Evolutionary conservation across 257 asterid species (phyloP), one percentile per base, ranked within the genome.

Genomic region (Primulina huaijiensis): DNA sequence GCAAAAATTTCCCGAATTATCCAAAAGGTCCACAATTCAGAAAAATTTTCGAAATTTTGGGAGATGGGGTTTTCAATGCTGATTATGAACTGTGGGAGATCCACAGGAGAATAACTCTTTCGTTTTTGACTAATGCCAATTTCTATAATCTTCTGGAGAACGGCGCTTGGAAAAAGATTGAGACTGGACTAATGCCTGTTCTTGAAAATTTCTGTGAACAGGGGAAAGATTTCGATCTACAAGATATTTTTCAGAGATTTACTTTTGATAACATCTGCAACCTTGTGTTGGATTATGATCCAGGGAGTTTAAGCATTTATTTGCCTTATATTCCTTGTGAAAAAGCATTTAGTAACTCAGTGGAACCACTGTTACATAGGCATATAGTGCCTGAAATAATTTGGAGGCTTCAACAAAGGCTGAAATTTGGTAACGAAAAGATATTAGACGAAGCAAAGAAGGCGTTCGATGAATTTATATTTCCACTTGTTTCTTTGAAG

Each of bases 41-140:
- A 31, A 74, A 80, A 61, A 78, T 82, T 7, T 84, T 82, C 64
- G 82, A 82, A 0, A 56, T 84, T 6, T 7, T 84, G 19, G 89
- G 89, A 60, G 85, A 79, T 40, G 89, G 87, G 12, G 72, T 84
- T 19, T 75, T 84, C 82, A 72, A 77, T 62, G 78, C 85, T 35
- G 89, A 84, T 69, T 77, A 50, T 6, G 80, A 84, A 10, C 57
- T 78, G 14, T 84, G 89, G 89, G 82, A 84, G 38, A 4, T 73
- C 37, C 89, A 84, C 17, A 63, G 87, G 59, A 79, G 30, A 57
- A 62, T 79, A 0, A 76, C 78, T 29, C 30, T 72, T 5, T 64
- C 77, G 27, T 61, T 56, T 25, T 25, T 82, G 21, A 77, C 50
- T 16, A 71, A 62, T 29, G 38, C 78, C 7, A 65, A 46, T 0